Evolutionary conservation across 257 asterid species (phyloP), one percentile per base, ranked within the genome.

Genomic region (Coffea canephora): DNA sequence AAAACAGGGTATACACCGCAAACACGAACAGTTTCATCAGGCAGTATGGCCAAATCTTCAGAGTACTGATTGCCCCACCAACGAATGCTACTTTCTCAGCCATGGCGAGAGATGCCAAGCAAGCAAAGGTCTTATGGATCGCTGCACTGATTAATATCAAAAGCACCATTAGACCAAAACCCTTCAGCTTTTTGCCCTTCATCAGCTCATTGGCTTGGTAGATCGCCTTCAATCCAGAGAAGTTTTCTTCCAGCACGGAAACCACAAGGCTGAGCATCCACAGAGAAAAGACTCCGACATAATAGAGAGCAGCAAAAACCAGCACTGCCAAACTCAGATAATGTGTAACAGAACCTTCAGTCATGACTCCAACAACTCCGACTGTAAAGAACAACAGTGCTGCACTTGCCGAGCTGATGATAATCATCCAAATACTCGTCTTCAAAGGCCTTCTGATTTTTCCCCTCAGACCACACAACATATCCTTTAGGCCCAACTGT

Each of bases 161-260:
- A 74, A 74, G 0, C 64, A 34, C 34, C 79, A 74, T 67, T 34
- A 80, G n/a, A 48, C 69, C 0, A 57, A 57, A 66, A 6, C 76
- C 83, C 45, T 52, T 36, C 10, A 19, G 45, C 41, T 6, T 80
- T 74, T 80, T 80, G 15, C 83, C 79, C 27, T 74, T 74, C 64
- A 68, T 74, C 39, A 80, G 62, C 49, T 66, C 83, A 25, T 50
- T 74, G n/a, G 83, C 83, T 67, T 77, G 55, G 8, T 23, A 25
- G 11, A 80, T 74, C 5, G 75, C 83, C 15, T 54, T 80, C 3
- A 80, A 15, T 16, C 75, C 83, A 1, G 79, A 65, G 15, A 48
- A 65, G 7, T 68, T 68, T 15, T 74, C 75, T 74, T 80, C 83
- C n/a, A 74, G 34, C 16, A 80, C 70, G 0, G 83, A 74, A 52